These are phyloP conservation scores for Fusarium mundagurra DNA, from an alignment of 2,329 filamentous ascomycete species.

Conservation along the genomic window DNA sequence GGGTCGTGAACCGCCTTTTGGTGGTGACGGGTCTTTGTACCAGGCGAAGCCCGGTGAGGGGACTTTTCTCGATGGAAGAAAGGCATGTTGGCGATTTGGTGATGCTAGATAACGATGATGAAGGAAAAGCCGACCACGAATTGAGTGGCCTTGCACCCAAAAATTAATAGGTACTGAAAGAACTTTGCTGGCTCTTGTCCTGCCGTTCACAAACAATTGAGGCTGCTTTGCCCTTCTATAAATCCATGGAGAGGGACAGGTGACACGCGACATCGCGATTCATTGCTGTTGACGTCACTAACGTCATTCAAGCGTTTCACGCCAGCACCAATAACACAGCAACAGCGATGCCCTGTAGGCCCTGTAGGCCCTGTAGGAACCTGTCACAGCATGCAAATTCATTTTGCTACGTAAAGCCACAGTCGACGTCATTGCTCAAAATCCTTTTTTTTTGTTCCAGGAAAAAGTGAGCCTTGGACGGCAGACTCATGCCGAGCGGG, in stretches of 20 bases:
- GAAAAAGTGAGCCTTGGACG: conserved; percentile 20
- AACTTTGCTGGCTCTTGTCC: conserved; percentile 5
- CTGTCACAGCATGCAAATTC: neutral
- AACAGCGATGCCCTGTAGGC: neutral
- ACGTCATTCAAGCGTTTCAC: conserved; percentile 5
- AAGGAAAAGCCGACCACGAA: neutral
- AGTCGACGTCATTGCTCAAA: conserved; percentile 27
- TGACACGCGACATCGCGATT: neutral
- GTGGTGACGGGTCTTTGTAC: neutral
- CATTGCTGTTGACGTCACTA: conserved; percentile 27
- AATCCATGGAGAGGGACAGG: conserved; percentile 1
- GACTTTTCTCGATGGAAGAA: conserved; percentile 30
- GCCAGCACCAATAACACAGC: neutral
- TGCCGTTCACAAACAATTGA: neutral
- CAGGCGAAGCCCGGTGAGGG: conserved; percentile 12
- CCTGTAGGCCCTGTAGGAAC: neutral
- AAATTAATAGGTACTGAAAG: neutral
- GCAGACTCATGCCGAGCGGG: conserved; percentile 34
- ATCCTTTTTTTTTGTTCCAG: neutral
- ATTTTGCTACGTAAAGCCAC: conserved; percentile 21
- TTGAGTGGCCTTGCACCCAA: neutral
- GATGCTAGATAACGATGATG: neutral
- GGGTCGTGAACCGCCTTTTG: conserved; percentile 26
- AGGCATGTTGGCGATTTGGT: conserved; percentile 18
- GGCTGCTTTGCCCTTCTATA: conserved; percentile 16